Base-by-base conservation (phyloP, 371 early-diverging fungal genomes). In the Conidiobolus incongruus region DNA sequence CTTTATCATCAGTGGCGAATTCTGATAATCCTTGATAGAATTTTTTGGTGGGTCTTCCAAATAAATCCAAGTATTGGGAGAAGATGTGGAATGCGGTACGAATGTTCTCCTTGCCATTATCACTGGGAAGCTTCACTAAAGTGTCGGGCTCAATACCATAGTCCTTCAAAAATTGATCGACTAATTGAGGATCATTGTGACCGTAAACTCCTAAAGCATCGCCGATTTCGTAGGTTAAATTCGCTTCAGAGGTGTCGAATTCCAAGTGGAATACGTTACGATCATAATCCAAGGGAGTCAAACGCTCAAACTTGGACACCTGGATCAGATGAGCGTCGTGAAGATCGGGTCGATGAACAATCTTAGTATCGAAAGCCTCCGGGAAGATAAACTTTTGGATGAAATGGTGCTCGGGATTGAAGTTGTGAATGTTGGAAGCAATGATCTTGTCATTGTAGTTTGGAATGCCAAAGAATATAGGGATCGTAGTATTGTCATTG, bases 201-300 rank as follows among this genome's bases (percentile, higher is more conserved):
- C 87, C 88, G 49, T 80, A 79, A 2, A 92, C 86, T 56, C 88
- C 93, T 23, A 92, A 66, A 23, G 90, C 90, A 55, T 90, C 91
- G 38, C 93, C 90, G 29, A 90, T 68, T 37, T 77, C 79, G 55
- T 92, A 92, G 48, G 70, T 75, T 49, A 92, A 60, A 31, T 68
- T 77, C 7, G 81, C 71, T 36, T 63, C 63, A 31, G 65, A 63
- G 23, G 77, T 83, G 48, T 89, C 92, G 47, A 92, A 79, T 60
- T 92, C 92, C 36, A 92, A 65, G 59, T 92, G 92, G 77, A 92
- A 86, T 11, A 91, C 81, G 53, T 89, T 83, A 50, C 92, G 83
- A 49, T 89, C 89, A 59, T 91, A 91, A 20, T 61, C 51, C 3
- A 58, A 54, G 2, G 92, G 88, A 1, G 92, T 91, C 52, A 91